Conservation (phyloP, 768 basidiomycete species). For the Boletus sensibilis region DNA sequence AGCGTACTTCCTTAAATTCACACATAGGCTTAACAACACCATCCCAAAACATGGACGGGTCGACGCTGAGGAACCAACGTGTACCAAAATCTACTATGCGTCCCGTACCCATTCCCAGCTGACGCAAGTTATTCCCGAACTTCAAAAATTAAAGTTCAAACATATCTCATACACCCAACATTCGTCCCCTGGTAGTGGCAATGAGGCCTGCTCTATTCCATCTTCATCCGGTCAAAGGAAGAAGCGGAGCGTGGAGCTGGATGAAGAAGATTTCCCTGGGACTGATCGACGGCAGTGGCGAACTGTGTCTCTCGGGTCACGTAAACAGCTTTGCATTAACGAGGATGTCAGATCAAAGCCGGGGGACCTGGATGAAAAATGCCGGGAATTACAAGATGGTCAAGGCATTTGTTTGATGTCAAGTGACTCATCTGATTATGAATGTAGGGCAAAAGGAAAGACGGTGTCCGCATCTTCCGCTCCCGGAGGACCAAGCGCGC, state of each 20-base stretch:
- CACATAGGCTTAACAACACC: slow-evolving; percentile 17
- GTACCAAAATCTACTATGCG: slow-evolving; percentile 88
- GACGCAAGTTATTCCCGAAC: slow-evolving; percentile 84
- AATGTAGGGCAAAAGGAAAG: slow-evolving; percentile 57
- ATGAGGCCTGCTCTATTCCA: neutral
- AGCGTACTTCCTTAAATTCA: neutral
- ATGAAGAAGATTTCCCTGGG: slow-evolving; percentile 28
- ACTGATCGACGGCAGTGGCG: slow-evolving; percentile 39
- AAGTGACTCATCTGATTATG: slow-evolving; percentile 1
- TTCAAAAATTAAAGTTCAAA: slow-evolving; percentile 65
- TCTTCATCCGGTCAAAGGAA: slow-evolving; percentile 6
- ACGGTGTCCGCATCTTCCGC: slow-evolving; percentile 77
- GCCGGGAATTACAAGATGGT: slow-evolving; percentile 79
- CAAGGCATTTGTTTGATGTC: neutral
- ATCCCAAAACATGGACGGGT: slow-evolving; percentile 4
- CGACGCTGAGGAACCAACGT: slow-evolving; percentile 48
- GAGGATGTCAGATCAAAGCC: slow-evolving; percentile 62
- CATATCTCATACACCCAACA: slow-evolving; percentile 19
- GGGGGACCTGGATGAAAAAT: slow-evolving; percentile 82
- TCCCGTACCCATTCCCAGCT: slow-evolving; percentile 97
- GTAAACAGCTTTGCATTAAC: slow-evolving; percentile 92
- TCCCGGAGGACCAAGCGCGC: slow-evolving; percentile 58
- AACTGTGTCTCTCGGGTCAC: slow-evolving; percentile 82
- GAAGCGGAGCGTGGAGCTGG: slow-evolving; percentile 24
- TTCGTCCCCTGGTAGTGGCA: slow-evolving; percentile 11